Percentiles rank a stretch among this genome's conserved stretches.
These are phyloP conservation scores for Botryotinia narcissicola DNA, from an alignment of 2,329 filamentous ascomycete genomes.

Conservation along the genomic window DNA sequence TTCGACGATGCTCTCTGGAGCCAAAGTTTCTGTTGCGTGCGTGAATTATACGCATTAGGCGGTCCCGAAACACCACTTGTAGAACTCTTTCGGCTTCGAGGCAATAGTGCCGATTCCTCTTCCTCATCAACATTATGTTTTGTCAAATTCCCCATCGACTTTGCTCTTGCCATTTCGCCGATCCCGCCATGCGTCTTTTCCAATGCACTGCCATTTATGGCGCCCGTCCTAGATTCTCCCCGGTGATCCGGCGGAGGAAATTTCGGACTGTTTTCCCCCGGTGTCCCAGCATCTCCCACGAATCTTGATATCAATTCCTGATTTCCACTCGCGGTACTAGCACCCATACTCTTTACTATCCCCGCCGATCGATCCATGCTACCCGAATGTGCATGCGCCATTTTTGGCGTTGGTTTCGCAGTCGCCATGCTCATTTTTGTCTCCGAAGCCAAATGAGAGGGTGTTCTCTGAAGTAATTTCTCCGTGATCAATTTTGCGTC, in stretches of 20 bases:
- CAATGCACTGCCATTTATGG: constrained; percentile 13
- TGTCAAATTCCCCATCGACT: constrained; percentile 16
- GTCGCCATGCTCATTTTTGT: constrained; percentile 57
- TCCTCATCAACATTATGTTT: constrained; percentile 38
- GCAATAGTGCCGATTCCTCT: constrained; percentile 46
- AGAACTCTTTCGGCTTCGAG: constrained; percentile 39
- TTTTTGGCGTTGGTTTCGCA: constrained; percentile 41
- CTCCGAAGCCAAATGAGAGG: constrained; percentile 58
- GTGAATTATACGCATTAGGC: constrained; percentile 43
- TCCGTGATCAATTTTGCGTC: constrained; percentile 68
- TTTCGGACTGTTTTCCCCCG: constrained; percentile 48
- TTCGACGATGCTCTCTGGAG: constrained; percentile 70
- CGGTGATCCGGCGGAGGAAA: constrained; percentile 40
- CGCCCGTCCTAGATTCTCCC: constrained; percentile 30
- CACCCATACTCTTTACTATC: constrained; percentile 26
- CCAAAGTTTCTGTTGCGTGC: constrained; percentile 74
- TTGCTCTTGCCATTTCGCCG: constrained; percentile 16
- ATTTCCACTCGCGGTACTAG: constrained; percentile 25
- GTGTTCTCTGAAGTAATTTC: constrained; percentile 61
- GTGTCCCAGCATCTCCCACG: constrained; percentile 51
- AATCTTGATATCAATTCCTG: constrained; percentile 59
- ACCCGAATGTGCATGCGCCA: constrained; percentile 38
- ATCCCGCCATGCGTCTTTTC: constrained; percentile 8
- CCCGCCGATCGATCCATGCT: constrained; percentile 27
- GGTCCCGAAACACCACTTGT: constrained; percentile 33